Percentiles rank a stretch among this genome's conserved stretches.
Evolutionary conservation across 140 eudicot genomes (phyloP).

Genomic region (Erigeron philadelphicus): DNA sequence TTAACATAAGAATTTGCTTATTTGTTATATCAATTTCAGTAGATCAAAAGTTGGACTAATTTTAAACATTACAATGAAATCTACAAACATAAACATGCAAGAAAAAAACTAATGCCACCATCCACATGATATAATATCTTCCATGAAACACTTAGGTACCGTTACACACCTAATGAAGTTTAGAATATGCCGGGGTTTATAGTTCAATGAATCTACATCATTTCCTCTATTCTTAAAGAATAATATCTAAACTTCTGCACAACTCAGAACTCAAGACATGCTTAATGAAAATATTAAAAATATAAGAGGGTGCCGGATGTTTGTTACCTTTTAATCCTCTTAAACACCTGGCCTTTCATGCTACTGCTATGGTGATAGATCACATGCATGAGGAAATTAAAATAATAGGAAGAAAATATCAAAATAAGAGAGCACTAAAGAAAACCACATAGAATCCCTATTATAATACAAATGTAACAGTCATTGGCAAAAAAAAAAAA

Average conservation of each 20-base stretch:
- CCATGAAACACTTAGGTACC: background rate
- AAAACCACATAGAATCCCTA: background rate
- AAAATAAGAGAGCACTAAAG: slow-evolving; percentile 13
- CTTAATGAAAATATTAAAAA: background rate
- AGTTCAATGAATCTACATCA: background rate
- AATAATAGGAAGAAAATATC: slow-evolving; percentile 10
- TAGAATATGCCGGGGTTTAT: background rate
- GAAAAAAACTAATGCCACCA: background rate
- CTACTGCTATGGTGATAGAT: slow-evolving; percentile 10
- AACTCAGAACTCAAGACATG: slow-evolving; percentile 14
- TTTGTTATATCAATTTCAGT: background rate
- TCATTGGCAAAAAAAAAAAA: slow-evolving; percentile 1
- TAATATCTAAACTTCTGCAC: background rate
- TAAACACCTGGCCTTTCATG: slow-evolving; percentile 17
- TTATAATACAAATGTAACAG: slow-evolving; percentile 5
- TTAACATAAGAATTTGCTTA: background rate
- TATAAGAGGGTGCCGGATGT: background rate
- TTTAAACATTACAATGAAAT: background rate
- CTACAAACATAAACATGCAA: background rate
- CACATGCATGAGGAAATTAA: slow-evolving; percentile 21
- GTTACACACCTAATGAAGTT: background rate
- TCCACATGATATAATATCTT: background rate
- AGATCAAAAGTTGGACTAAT: background rate
- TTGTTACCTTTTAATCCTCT: slow-evolving; percentile 2
- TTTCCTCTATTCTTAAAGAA: background rate